Percentiles rank a stretch among this genome's conserved stretches.
phyloP scores from a whole-genome alignment of 306 rosid genomes.

The Glycine tomentella region DNA sequence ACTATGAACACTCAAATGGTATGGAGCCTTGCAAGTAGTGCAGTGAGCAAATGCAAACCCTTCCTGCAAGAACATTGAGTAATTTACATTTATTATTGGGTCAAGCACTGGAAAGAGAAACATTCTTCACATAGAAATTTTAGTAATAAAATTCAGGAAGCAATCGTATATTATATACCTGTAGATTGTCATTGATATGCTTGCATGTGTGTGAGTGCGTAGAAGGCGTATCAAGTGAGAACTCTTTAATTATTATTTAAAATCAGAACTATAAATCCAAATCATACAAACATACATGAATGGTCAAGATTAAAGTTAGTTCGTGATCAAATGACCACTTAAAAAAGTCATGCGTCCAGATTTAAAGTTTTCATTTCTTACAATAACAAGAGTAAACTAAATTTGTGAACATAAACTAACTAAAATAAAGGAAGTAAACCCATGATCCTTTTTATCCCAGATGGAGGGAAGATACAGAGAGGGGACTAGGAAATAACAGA shows the following conservation, averaged over 20 bases:
- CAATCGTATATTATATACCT: not conserved
- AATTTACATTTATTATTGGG: constrained; percentile 23
- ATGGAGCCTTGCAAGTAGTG: constrained; percentile 88
- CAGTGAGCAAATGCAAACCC: constrained; percentile 94
- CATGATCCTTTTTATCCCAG: not conserved
- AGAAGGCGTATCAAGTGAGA: no score
- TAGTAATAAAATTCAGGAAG: not conserved
- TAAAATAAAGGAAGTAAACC: not conserved
- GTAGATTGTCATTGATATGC: not conserved
- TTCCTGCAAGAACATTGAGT: constrained; percentile 63
- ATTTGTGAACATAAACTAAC: not conserved
- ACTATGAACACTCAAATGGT: constrained; percentile 75
- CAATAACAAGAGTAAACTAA: not conserved
- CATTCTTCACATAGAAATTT: not conserved
- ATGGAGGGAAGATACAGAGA: not conserved
- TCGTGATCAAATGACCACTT: no score
- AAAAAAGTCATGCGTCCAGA: no score
- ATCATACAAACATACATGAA: no score
- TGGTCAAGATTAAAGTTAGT: no score
- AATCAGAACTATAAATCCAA: no score
- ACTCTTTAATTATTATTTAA: no score
- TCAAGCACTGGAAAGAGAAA: not conserved
- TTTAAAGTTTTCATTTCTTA: not conserved
- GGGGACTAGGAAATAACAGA: no score
- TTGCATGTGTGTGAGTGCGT: not conserved